Evolutionary conservation across 768 basidiomycete species (phyloP), one percentile per base, ranked within the genome.

Genomic region (Macrocybe gigantea): DNA sequence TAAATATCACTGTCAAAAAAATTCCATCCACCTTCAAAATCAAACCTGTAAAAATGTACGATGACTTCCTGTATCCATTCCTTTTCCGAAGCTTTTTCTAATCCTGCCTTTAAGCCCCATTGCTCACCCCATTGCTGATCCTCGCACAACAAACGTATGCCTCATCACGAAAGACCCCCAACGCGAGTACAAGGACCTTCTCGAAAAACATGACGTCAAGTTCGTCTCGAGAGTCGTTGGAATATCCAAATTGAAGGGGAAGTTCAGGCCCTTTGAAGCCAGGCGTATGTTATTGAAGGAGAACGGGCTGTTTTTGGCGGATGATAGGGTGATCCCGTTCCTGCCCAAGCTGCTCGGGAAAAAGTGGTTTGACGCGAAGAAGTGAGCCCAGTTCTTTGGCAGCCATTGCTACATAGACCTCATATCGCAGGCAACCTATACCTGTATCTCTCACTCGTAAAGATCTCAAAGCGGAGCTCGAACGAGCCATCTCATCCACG

Each of bases 101-200:
- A 45, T 38, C 5, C 56, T 84, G 15, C 30, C 34, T 29, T 14
- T n/a, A 13, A 60, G 92, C 49, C 83, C 87, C 5, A 74, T 99
- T 39, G 80, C 78, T 35, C 77, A 96, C 61, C 88, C 88, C 32
- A 67, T 91, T 51, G 80, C 90, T 59, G 93, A 90, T 72, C 95
- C 87, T 9, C 82, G 88, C 44, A 82, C 77, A 10, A 82, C 81
- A 5, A 67, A 86, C 7, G 75, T 99, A 44, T 97, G 94, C 65
- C 74, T 99, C 44, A 86, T 99, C 65, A 88, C 88, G 44, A 98
- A 97, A 68, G 91, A 95, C 63, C 95, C 95, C 1, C 95, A 98
- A 58, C 74, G 95, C 39, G 78, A 92, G 62, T 99, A 97, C 76
- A 99, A 99, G 65, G 91, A 95, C 61, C 83, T 96, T 8, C 73